These are phyloP conservation scores for Raffaelea arxii DNA, from an alignment of 2,329 filamentous ascomycete species.

Conservation along the genomic window DNA sequence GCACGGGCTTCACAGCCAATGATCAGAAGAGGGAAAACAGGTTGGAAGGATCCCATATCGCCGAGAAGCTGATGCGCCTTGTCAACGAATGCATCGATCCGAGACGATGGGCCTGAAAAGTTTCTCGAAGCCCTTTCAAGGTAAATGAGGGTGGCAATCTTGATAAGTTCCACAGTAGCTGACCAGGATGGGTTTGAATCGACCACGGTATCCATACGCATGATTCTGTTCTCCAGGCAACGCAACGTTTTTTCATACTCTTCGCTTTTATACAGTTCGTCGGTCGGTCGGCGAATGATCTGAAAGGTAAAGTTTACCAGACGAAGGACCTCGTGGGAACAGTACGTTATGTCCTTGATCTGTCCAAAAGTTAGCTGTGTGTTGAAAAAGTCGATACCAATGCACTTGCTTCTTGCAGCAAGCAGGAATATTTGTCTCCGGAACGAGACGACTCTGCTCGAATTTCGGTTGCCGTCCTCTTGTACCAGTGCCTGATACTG, in stretches of 20 bases:
- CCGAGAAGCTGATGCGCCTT: conserved; percentile 2
- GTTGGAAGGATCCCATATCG: background rate
- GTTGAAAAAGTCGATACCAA: background rate
- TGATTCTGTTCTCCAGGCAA: conserved; percentile 4
- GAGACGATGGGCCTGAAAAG: conserved; percentile 4
- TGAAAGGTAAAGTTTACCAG: background rate
- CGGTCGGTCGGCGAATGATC: conserved; percentile 3
- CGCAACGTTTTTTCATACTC: conserved; percentile 1
- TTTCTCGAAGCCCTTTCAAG: conserved; percentile 5
- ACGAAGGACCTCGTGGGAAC: conserved; percentile 3
- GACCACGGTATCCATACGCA: background rate
- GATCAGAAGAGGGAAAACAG: conserved; percentile 3
- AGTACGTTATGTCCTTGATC: conserved; percentile 1
- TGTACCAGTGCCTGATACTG: conserved; percentile 8
- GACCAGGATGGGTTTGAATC: background rate
- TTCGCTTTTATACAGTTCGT: conserved; percentile 1
- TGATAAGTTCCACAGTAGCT: conserved; percentile 3
- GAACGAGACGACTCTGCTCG: no score
- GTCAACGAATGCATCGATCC: conserved; percentile 3
- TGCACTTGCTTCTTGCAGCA: background rate
- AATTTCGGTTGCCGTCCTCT: no score
- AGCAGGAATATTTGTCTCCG: no score
- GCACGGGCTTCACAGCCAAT: conserved; percentile 6
- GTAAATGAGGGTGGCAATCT: conserved; percentile 5
- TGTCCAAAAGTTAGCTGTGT: background rate